Conservation (phyloP, 371 early-diverging fungal species). For the Lichtheimia ornata region DNA sequence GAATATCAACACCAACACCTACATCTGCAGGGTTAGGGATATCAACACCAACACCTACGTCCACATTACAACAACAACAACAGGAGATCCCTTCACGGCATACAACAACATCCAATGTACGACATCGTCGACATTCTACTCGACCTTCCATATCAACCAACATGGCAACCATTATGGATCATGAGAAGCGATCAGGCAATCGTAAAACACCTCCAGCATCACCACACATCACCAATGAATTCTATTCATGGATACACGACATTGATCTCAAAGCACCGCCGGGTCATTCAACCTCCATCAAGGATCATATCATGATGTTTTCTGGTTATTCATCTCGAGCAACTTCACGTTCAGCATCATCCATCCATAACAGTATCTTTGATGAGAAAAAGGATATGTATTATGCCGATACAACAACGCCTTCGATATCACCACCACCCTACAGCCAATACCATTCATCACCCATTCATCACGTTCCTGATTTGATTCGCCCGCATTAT, state of each 20-base stretch:
- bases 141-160: conserved; percentile 11
- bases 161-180: conserved; percentile 2
- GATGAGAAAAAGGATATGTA: conserved; percentile 10
- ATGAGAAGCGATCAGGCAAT: not conserved
- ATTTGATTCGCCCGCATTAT: not conserved
- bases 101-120: conserved; percentile 1
- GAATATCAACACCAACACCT: conserved; percentile 16
- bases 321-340: conserved; percentile 1
- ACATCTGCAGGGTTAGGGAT: no score
- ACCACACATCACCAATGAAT: conserved; percentile 8
- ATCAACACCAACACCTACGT: not conserved
- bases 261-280: conserved; percentile 11
- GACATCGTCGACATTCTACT: conserved; percentile 1
- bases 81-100: not conserved
- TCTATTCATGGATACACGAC: conserved; percentile 14
- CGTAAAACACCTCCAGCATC: conserved; percentile 12
- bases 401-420: conserved; percentile 1
- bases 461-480: not conserved
- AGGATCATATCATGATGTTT: conserved; percentile 19
- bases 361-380: conserved; percentile 20
- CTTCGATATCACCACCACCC: conserved; percentile 1
- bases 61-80: not conserved
- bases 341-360: conserved; percentile 3
- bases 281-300: not conserved
- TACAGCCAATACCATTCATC: conserved; percentile 13